Evolutionary conservation across 2,329 filamentous ascomycete genomes (phyloP).

Genomic region (Trichoderma sp.): DNA sequence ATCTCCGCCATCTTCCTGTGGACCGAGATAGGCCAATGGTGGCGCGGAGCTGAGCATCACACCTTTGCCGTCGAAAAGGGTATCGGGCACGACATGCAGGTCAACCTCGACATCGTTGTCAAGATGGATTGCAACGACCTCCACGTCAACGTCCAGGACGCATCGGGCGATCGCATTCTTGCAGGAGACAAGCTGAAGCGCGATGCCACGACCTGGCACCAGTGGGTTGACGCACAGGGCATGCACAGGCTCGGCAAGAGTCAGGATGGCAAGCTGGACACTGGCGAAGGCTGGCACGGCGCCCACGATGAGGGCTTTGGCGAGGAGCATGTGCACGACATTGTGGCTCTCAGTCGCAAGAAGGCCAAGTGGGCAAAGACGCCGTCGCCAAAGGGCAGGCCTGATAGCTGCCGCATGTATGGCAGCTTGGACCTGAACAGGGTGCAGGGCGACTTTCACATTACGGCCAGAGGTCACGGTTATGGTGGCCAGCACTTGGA

Average conservation of each 20-base stretch:
- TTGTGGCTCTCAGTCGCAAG: conserved; percentile 68
- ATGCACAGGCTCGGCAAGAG: conserved; percentile 62
- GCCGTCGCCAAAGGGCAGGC: conserved; percentile 59
- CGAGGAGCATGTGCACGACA: conserved; percentile 90
- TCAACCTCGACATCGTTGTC: conserved; percentile 94
- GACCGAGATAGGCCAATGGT: conserved; percentile 81
- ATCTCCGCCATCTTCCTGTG: conserved; percentile 75
- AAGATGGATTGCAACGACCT: conserved; percentile 84
- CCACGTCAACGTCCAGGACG: conserved; percentile 97
- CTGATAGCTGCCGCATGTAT: conserved; percentile 84
- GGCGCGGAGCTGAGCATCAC: conserved; percentile 79
- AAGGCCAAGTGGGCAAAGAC: conserved; percentile 74
- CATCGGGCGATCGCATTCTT: conserved; percentile 86
- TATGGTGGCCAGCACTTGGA: conserved; percentile 82
- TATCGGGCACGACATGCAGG: conserved; percentile 81
- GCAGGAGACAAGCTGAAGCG: conserved; percentile 72
- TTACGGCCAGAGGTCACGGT: conserved; percentile 93
- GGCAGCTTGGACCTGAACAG: conserved; percentile 92
- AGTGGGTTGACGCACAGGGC: conserved; percentile 76
- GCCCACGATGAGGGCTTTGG: conserved; percentile 66
- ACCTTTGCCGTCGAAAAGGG: conserved; percentile 94
- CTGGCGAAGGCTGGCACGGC: conserved; percentile 58
- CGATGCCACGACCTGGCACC: conserved; percentile 76
- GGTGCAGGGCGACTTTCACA: conserved; percentile 97
- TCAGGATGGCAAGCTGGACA: conserved; percentile 54